Base-by-base conservation (phyloP, 257 asterid species). In the Fraxinus excelsior region DNA sequence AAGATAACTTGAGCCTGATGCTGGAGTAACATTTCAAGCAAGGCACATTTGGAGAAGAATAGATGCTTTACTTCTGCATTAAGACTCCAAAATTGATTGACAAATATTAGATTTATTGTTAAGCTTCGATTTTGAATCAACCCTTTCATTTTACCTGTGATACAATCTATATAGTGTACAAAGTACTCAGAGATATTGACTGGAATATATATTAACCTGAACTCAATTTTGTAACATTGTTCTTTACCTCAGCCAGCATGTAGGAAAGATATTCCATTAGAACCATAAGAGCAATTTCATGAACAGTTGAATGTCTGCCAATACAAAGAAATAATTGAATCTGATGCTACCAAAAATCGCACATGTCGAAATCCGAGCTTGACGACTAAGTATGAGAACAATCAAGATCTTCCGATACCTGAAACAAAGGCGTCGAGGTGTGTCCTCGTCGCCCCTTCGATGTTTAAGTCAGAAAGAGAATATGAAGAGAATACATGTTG, bases 241-340 rank as follows among this genome's bases (percentile, higher is more conserved):
- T 53, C 62, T 72, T 79, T 91, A 95, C 99, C 98, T 95, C 99
- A 2, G 99, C 99, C 88, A 91, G 75, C 94, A 90, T 93, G 92
- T 95, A 95, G 78, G 98, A 93, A 56, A 95, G 96, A 85, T 95
- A 93, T 14, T 97, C 92, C 96, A 91, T 86, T 79, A 95, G 86
- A 80, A 85, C 89, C 95, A 90, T 95, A 72, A 95, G 90, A 67
- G 99, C 83, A 74, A 95, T 84, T 82, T 95, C 99, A 31, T 98
- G 98, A 77, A 93, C 89, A 18, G 91, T 80, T 37, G 98, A 95
- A 80, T 93, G 99, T 72, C 99, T 94, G 92, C 75, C 19, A 67
- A 82, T 75, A 85, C 68, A 84, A 49, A 73, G 58, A 80, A 68
- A 76, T 28, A 80, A 64, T 75, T 60, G 18, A 75, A 34, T n/a